These are phyloP conservation scores for Rubia occidens DNA, from an alignment of 305 asterid genomes.

Conservation along the genomic window DNA sequence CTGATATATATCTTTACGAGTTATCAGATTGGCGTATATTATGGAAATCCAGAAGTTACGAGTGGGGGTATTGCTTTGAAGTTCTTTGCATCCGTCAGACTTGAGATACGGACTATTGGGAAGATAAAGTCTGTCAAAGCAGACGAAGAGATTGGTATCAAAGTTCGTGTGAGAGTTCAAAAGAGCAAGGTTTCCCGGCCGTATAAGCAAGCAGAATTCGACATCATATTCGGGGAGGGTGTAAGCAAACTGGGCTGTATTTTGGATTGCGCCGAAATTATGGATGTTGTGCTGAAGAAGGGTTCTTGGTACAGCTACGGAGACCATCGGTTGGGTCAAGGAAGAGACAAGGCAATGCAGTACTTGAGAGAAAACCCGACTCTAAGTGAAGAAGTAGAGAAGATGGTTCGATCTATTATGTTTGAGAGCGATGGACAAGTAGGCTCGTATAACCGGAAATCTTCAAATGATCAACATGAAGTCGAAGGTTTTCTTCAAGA, in stretches of 20 bases:
- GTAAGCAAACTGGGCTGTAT: conserved; percentile 92
- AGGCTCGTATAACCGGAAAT: conserved; percentile 32
- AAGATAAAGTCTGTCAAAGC: conserved; percentile 96
- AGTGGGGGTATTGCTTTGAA: conserved; percentile 98
- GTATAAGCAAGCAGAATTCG: conserved; percentile 98
- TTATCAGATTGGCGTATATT: conserved; percentile 88
- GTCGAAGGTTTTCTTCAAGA: conserved; percentile 50
- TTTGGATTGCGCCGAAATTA: conserved; percentile 84
- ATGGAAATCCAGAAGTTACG: conserved; percentile 98
- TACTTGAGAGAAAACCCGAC: conserved; percentile 67
- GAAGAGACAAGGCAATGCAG: conserved; percentile 89
- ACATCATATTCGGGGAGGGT: conserved; percentile 94
- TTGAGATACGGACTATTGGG: conserved; percentile 93
- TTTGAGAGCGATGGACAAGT: conserved; percentile 48
- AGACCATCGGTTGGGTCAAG: conserved; percentile 94
- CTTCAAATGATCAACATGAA: conserved; percentile 30
- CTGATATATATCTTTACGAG: conserved; percentile 16
- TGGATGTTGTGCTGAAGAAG: conserved; percentile 63
- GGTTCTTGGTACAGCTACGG: conserved; percentile 96
- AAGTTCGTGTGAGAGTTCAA: conserved; percentile 97
- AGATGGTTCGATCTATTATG: conserved; percentile 65
- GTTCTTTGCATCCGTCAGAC: conserved; percentile 97
- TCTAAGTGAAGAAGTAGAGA: conserved; percentile 77
- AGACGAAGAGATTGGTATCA: conserved; percentile 90
- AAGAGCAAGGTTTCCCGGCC: conserved; percentile 99